Conservation (phyloP, 805 yeast genomes). For the Ascoidea asiatica region DNA sequence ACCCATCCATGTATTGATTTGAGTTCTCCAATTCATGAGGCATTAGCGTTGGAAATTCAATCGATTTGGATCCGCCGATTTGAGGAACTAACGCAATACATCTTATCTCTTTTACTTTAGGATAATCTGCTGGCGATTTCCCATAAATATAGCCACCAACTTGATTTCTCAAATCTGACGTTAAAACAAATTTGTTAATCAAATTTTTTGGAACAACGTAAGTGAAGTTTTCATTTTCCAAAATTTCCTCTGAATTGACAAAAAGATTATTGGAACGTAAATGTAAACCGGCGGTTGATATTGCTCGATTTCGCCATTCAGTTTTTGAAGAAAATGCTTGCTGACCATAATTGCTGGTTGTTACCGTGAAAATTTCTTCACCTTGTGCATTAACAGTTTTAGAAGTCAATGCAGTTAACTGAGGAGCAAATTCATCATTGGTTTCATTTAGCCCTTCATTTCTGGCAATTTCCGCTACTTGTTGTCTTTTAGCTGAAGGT, state of each 20-base stretch:
- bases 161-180: constrained; percentile 71
- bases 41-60: constrained; percentile 41
- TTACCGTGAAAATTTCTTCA: constrained; percentile 87
- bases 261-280: constrained; percentile 65
- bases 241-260: constrained; percentile 52
- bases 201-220: constrained; percentile 76
- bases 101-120: constrained; percentile 62
- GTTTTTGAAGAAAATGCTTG: constrained; percentile 69
- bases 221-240: constrained; percentile 42
- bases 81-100: constrained; percentile 79
- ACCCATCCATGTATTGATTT: constrained; percentile 29
- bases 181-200: constrained; percentile 60
- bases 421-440: constrained; percentile 26
- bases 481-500: constrained; percentile 79
- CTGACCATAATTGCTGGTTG: constrained; percentile 82
- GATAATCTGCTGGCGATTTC: constrained; percentile 56
- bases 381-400: constrained; percentile 88
- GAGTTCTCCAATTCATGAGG: too few relatives aligned
- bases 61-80: constrained; percentile 54
- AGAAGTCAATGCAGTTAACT: constrained; percentile 66
- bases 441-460: constrained; percentile 25
- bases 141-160: constrained; percentile 79
- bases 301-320: constrained; percentile 85
- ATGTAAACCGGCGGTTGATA: constrained; percentile 61
- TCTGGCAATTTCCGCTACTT: constrained; percentile 61